Conservation (phyloP, 305 asterid species). For the Nicotiana rustica region DNA sequence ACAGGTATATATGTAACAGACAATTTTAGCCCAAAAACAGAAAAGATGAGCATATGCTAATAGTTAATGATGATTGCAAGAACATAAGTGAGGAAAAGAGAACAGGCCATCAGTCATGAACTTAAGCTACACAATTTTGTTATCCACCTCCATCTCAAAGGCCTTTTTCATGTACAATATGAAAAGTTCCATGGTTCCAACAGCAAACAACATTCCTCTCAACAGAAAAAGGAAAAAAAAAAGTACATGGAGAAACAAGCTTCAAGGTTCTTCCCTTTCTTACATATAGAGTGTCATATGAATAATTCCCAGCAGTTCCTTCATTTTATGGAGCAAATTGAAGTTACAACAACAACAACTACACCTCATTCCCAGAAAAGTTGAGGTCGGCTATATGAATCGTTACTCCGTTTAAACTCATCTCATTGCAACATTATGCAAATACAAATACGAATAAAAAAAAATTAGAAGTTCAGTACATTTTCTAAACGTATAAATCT, state of each 20-base stretch:
- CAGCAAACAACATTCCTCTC: background rate
- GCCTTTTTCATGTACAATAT: slow-evolving; percentile 20
- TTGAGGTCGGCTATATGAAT: too few species aligned
- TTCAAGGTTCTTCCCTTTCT: background rate
- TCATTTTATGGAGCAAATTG: background rate
- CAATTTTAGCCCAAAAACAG: slow-evolving; percentile 24
- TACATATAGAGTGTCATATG: background rate
- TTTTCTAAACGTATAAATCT: too few species aligned
- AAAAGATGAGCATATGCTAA: background rate
- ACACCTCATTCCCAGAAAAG: too few species aligned
- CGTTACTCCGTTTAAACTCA: too few species aligned
- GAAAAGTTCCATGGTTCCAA: slow-evolving; percentile 5
- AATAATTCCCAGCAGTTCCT: background rate
- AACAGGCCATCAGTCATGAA: slow-evolving; percentile 3
- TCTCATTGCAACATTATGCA: too few species aligned
- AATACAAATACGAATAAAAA: too few species aligned
- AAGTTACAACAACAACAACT: background rate
- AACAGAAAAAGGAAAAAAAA: background rate
- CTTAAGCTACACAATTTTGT: background rate
- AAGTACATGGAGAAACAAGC: background rate
- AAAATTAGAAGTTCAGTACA: too few species aligned
- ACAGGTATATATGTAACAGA: background rate
- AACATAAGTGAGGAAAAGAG: background rate
- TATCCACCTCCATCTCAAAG: slow-evolving; percentile 10
- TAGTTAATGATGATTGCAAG: slow-evolving; percentile 17